These are phyloP conservation scores for Alternaria sp. DNA, from an alignment of 2,329 filamentous ascomycete genomes.

Conservation along the genomic window DNA sequence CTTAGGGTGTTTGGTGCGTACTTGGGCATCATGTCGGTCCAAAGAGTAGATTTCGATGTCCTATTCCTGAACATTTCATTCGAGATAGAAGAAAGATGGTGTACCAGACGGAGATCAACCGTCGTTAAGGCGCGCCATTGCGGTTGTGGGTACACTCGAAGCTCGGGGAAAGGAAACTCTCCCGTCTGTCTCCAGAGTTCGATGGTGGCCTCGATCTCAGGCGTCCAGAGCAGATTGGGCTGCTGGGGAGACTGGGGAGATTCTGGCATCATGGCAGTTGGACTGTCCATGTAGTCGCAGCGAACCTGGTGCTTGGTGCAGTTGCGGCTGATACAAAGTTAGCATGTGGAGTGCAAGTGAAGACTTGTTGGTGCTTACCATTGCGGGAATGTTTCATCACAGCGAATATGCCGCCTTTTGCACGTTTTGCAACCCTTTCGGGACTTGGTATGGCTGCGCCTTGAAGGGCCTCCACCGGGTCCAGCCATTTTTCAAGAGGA, in stretches of 20 bases:
- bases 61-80: constrained; percentile 80
- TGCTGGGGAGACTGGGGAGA: constrained; percentile 61
- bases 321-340: constrained; percentile 73
- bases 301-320: constrained; percentile 99
- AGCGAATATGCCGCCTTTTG: constrained; percentile 96
- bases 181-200: constrained; percentile 85
- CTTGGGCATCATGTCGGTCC: constrained; percentile 93
- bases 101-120: constrained; percentile 86
- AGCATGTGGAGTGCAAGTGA: constrained; percentile 20
- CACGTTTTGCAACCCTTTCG: constrained; percentile 98
- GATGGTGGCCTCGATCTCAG: constrained; percentile 82
- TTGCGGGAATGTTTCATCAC: constrained; percentile 97
- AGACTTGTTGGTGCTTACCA: constrained; percentile 68
- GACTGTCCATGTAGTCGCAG: constrained; percentile 95
- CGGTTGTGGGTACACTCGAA: constrained; percentile 78
- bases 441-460: constrained; percentile 95
- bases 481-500: constrained; percentile 74
- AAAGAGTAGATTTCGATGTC: constrained; percentile 85
- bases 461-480: constrained; percentile 91
- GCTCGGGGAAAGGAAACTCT: constrained; percentile 83
- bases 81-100: constrained; percentile 88
- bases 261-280: constrained; percentile 69
- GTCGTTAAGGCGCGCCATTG: constrained; percentile 76
- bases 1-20: constrained; percentile 61
- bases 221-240: constrained; percentile 80